phyloP scores from a whole-genome alignment of 225 moss, liverwort and hornwort species.

The Asterella californica region DNA sequence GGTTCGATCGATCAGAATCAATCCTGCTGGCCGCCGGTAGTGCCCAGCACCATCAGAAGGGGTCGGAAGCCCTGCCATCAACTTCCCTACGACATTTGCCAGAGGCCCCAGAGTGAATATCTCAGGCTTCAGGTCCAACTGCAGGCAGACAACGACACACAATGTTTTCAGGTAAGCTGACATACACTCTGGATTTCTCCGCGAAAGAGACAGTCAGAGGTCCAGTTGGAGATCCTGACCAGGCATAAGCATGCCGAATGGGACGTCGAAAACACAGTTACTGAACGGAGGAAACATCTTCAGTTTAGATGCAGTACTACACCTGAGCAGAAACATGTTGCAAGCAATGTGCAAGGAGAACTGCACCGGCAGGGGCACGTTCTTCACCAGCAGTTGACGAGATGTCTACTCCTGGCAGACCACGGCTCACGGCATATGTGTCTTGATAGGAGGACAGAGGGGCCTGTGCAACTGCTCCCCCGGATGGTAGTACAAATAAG shows the following conservation, averaged over 20 bases:
- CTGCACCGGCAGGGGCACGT: slow-evolving; percentile 76
- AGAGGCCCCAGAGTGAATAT: slow-evolving; percentile 86
- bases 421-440: slow-evolving; percentile 60
- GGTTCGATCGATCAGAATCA: slow-evolving; percentile 78
- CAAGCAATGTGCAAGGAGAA: slow-evolving; percentile 77
- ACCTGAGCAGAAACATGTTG: slow-evolving; percentile 82
- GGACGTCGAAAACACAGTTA: neutral
- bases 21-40: slow-evolving; percentile 68
- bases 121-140: slow-evolving; percentile 91
- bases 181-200: neutral
- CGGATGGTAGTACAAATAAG: slow-evolving; percentile 79
- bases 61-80: slow-evolving; percentile 76
- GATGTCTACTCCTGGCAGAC: slow-evolving; percentile 73
- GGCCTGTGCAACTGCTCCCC: slow-evolving; percentile 73
- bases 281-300: neutral
- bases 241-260: neutral
- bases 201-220: neutral
- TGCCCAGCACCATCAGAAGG: slow-evolving; percentile 64
- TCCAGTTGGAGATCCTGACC: too few species aligned
- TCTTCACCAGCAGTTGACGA: slow-evolving; percentile 65
- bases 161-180: neutral
- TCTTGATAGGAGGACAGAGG: slow-evolving; percentile 63
- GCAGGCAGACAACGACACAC: slow-evolving; percentile 37
- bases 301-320: slow-evolving; percentile 3
- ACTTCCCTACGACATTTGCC: slow-evolving; percentile 79